Evolutionary conservation across 2,329 filamentous ascomycete genomes (phyloP).

Genomic region (Trichoderma sp.): DNA sequence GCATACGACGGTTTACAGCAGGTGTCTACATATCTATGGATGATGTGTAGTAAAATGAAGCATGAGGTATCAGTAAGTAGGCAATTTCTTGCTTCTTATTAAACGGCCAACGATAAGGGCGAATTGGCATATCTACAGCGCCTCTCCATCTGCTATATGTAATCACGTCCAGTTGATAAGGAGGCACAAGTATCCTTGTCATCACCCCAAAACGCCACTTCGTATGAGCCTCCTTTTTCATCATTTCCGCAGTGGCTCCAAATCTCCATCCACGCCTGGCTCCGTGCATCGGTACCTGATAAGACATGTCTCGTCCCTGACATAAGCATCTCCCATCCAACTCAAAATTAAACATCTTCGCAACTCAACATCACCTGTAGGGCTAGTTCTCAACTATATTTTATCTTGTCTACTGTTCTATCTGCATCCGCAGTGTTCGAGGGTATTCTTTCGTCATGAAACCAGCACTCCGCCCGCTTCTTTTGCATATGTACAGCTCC

Average conservation of each 20-base stretch:
- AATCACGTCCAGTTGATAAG: background rate
- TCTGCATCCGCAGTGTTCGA: background rate
- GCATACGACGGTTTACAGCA: background rate
- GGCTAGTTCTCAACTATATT: background rate
- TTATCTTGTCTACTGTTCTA: conserved; percentile 9
- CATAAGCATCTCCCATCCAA: background rate
- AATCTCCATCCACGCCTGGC: background rate
- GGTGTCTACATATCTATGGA: background rate
- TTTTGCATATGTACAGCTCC: conserved; percentile 5
- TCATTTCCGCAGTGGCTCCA: background rate
- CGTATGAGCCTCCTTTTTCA: background rate
- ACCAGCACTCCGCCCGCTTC: background rate
- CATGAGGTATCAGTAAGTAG: background rate
- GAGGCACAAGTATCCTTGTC: background rate
- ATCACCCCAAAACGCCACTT: background rate
- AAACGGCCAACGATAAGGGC: background rate
- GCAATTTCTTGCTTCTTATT: background rate
- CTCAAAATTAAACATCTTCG: background rate
- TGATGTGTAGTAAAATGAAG: background rate
- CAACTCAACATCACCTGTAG: background rate
- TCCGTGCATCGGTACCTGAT: background rate
- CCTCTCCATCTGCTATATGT: background rate
- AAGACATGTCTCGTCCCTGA: background rate
- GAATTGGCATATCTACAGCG: background rate
- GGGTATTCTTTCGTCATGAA: conserved; percentile 11